Evolutionary conservation across 2,329 filamentous ascomycete genomes (phyloP), one percentile per base, ranked within the genome.

Genomic region (Daldinia sp.): DNA sequence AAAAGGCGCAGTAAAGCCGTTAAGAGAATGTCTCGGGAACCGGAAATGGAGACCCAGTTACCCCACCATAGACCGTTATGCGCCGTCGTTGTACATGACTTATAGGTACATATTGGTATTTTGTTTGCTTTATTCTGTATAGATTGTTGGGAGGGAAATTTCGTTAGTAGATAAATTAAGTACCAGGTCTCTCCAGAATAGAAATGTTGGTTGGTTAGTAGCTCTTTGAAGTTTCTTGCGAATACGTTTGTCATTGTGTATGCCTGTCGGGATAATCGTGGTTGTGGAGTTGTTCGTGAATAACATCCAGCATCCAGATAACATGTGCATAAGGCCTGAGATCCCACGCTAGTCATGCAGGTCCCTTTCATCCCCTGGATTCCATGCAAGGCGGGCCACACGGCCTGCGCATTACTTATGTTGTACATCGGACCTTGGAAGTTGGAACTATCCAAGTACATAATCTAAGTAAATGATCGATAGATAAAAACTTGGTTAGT

Each of bases 261-360:
- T 48, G 15, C 25, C 13, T 29, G 7, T 19, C 30, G 45, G 45
- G 45, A 30, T 48, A 30, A 48, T 48, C 15, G 45, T 30, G 27
- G 29, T 13, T 50, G 29, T 15, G 27, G 47, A 50, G 29, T 13
- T 10, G 15, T 47, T 50, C 27, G 17, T 32, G 47, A 23, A 19
- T 48, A 30, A 19, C 30, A 30, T 7, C 5, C 30, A 30, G 35
- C 19, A 37, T 32, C 34, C 29, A 21, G 17, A 27, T 45, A 35
- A 59, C 19, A 55, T 34, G 45, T 45, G 43, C 43, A 43, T 41
- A 50, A 50, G 43, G 43, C 45, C 35, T 50, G 54, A 52, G 62
- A 58, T 65, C 48, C 53, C 27, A 54, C 65, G 54, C 65, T 68
- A 68, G 49, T 10, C 50, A 68, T 68, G 65, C 65, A 68, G 65